phyloP scores from a whole-genome alignment of 495 filamentous ascomycete species.

The Trichoderma virens region DNA sequence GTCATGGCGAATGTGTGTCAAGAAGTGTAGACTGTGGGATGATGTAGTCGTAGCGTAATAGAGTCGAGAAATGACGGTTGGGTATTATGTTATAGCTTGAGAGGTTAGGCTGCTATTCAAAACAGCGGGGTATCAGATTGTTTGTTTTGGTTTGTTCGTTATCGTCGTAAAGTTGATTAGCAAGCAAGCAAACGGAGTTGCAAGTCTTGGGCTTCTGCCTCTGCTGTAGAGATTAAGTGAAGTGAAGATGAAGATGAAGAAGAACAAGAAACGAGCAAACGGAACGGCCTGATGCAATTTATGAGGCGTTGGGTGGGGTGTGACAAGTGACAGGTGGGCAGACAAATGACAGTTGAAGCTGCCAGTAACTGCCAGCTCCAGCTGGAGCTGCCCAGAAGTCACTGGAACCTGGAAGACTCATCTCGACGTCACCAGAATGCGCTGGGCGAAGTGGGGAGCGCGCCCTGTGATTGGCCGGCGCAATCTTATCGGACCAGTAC shows the following conservation, averaged over 20 bases:
- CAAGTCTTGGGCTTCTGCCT: neutral
- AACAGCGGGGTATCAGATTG: neutral
- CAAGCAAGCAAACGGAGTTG: neutral
- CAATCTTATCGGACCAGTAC: neutral
- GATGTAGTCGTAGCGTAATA: neutral
- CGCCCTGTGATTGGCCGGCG: neutral
- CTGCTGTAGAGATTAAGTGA: neutral
- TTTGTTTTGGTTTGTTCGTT: neutral
- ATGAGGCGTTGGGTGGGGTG: neutral
- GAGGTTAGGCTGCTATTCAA: neutral
- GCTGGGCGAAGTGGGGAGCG: neutral
- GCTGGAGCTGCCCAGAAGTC: constrained; percentile 8
- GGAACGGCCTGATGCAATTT: neutral
- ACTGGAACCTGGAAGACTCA: constrained; percentile 1
- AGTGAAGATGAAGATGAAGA: neutral
- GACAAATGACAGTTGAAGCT: neutral
- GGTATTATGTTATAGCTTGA: neutral
- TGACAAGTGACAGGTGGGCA: neutral
- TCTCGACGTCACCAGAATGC: constrained; percentile 4
- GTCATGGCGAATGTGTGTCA: constrained; percentile 30
- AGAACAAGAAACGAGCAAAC: neutral
- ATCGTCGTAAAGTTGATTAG: neutral
- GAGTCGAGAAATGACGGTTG: neutral
- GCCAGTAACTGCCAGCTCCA: neutral
- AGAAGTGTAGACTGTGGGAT: neutral